phyloP scores from a whole-genome alignment of 2,329 filamentous ascomycete genomes.

The Cryphonectria nitschkei region DNA sequence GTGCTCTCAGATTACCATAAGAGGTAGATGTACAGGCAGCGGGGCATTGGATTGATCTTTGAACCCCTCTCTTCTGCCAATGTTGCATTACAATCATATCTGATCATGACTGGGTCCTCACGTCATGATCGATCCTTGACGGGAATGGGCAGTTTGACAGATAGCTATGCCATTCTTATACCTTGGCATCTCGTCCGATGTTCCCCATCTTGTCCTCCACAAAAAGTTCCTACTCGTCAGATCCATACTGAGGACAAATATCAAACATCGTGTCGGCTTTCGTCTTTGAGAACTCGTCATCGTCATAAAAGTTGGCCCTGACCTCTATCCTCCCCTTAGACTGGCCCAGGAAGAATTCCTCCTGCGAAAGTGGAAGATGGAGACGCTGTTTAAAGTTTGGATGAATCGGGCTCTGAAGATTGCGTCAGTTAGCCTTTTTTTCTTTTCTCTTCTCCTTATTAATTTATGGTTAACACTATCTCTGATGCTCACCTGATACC shows the following conservation, averaged over 20 bases:
- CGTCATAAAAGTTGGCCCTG: slow-evolving; percentile 31
- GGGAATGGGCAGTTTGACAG: too few relatives aligned
- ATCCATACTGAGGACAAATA: slow-evolving; percentile 23
- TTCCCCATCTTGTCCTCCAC: too few relatives aligned
- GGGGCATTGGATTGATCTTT: too few relatives aligned
- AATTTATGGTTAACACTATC: neutral
- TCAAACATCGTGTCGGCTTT: slow-evolving; percentile 29
- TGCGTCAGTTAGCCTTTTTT: neutral
- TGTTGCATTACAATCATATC: too few relatives aligned
- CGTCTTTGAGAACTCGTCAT: slow-evolving; percentile 25
- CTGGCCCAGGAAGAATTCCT: slow-evolving; percentile 30
- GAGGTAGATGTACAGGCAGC: too few relatives aligned
- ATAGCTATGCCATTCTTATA: neutral
- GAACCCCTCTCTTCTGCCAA: too few relatives aligned
- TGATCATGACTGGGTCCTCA: too few relatives aligned
- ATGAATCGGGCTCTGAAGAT: slow-evolving; percentile 29
- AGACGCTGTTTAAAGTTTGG: slow-evolving; percentile 32
- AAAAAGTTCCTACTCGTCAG: slow-evolving; percentile 9
- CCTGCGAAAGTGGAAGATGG: slow-evolving; percentile 30
- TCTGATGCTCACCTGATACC: slow-evolving; percentile 32
- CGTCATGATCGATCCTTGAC: too few relatives aligned
- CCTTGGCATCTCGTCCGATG: too few relatives aligned
- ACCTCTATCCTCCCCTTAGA: slow-evolving; percentile 29
- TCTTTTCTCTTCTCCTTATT: neutral
- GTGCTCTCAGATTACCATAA: too few relatives aligned